Conservation (phyloP, 306 rosid species). For the Quercus suber region DNA sequence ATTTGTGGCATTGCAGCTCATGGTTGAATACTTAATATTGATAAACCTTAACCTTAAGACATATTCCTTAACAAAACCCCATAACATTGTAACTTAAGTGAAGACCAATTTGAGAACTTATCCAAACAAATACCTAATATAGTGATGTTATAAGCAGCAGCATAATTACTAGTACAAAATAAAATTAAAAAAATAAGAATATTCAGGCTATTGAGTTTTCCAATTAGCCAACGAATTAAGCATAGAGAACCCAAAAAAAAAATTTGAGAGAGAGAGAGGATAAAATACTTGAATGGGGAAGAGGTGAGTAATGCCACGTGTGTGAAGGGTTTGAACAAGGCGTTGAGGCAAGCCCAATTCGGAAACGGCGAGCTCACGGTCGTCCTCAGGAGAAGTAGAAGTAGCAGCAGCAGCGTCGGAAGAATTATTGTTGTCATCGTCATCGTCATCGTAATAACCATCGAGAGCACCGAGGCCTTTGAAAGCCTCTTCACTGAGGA, state of each 20-base stretch:
- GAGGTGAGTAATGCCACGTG: constrained; percentile 76
- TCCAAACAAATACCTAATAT: not conserved
- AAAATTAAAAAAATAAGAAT: not conserved
- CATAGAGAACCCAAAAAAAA: not conserved
- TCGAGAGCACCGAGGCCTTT: constrained; percentile 48
- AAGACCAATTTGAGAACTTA: not conserved
- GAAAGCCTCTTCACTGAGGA: constrained; percentile 92
- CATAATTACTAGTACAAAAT: too few relatives aligned
- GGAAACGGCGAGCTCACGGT: constrained; percentile 71
- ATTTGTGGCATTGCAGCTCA: too few relatives aligned
- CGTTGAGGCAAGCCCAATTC: constrained; percentile 67
- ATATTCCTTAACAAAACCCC: too few relatives aligned
- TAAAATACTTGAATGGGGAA: constrained; percentile 80
- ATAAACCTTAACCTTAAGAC: too few relatives aligned
- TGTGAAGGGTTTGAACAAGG: constrained; percentile 56
- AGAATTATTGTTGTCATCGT: constrained; percentile 25
- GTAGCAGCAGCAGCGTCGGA: not conserved
- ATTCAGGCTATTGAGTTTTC: not conserved
- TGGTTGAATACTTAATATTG: too few relatives aligned
- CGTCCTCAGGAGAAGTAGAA: constrained; percentile 6
- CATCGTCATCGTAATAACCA: constrained; percentile 10
- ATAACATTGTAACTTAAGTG: not conserved
- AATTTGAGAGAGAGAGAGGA: not conserved
- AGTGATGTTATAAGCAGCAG: not conserved
- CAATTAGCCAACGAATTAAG: not conserved